Base-by-base conservation (phyloP, 306 rosid genomes). In the Oemleria cerasiformis region DNA sequence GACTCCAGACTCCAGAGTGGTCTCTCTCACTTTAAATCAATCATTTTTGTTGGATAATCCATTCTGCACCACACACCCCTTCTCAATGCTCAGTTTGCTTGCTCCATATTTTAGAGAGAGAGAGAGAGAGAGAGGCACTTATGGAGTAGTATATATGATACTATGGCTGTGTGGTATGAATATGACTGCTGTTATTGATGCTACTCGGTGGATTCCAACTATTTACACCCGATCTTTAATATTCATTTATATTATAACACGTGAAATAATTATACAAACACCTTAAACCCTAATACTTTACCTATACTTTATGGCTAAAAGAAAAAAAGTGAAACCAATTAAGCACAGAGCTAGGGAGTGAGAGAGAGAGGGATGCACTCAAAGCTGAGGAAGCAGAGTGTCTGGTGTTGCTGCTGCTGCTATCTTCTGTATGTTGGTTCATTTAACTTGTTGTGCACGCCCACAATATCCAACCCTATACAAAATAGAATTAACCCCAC, bases 391-490 rank as follows among this genome's bases (percentile, higher is more conserved):
- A 36, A 4, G 34, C 17, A 25, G 58, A 34, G 50, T 49, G 11
- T 19, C 66, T 25, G 56, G 59, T 58, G 56, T 39, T 21, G 25
- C 78, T 61, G 65, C 72, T 23, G 62, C 51, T 50, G 55, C 58
- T 72, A 25, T 25, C 30, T 25, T 1, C 30, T 25, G 30, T 25
- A 25, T 25, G 30, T 30, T 30, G 3, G 36, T 30, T 30, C 36
- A 30, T 30, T 56, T 81, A 72, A 72, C 84, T 76, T 81, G 65
- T 72, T 67, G 41, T 49, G 73, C 81, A 81, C 76, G 73, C 64
- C 72, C 73, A 74, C 73, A 44, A 50, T 3, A 7, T 44, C 54
- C 36, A 23, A 21, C 56, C 73, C 68, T 38, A 51, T 3, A 58
- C 41, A 13, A 57, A 39, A 34, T 59, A 34, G 41, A 59, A 59